phyloP scores from a whole-genome alignment of 371 early-diverging fungal species.

The Mucor irregularis region DNA sequence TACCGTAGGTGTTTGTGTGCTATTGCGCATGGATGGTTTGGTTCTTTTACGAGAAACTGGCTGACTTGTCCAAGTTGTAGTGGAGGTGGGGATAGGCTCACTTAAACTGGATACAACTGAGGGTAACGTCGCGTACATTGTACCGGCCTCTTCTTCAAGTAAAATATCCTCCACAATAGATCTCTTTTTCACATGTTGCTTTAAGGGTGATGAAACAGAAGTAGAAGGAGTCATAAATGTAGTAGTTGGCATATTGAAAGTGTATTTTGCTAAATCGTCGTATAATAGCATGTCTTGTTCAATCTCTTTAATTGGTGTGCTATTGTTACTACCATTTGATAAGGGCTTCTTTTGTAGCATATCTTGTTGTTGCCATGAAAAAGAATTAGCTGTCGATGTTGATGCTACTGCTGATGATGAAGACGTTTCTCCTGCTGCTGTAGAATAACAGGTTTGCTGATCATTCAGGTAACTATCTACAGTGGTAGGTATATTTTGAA shows the following conservation, averaged over 20 bases:
- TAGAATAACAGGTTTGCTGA: no score
- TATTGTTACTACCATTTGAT: no score
- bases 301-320: background rate
- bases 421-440: background rate
- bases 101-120: slow-evolving; percentile 18
- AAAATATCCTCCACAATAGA: slow-evolving; percentile 6
- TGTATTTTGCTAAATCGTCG: background rate
- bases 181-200: slow-evolving; percentile 11
- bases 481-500: no score
- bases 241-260: background rate
- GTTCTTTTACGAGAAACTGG: slow-evolving; percentile 5
- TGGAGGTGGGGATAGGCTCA: slow-evolving; percentile 11
- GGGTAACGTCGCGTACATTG: slow-evolving; percentile 1
- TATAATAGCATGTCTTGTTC: background rate
- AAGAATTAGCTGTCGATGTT: background rate
- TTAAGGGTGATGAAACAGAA: slow-evolving; percentile 11
- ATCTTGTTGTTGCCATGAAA: background rate
- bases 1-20: background rate
- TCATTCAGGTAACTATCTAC: no score
- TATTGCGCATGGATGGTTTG: slow-evolving; percentile 4
- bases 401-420: background rate
- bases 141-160: background rate
- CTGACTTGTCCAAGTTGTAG: no score
- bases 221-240: background rate
- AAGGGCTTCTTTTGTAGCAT: background rate